phyloP scores from a whole-genome alignment of 139 green algal species.

The Asterochloris sp. region DNA sequence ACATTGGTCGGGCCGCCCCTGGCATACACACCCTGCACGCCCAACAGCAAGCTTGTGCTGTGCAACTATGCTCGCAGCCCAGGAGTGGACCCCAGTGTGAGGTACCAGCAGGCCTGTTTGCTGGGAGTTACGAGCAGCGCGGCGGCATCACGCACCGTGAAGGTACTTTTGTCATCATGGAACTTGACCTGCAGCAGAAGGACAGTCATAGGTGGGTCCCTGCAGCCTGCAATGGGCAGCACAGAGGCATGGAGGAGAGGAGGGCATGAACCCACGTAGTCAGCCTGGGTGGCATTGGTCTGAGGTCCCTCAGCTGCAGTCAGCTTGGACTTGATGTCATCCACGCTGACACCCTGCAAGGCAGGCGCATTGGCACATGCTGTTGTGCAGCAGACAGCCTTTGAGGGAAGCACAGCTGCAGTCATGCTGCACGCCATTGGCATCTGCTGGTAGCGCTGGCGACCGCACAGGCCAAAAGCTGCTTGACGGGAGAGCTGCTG shows the following conservation, averaged over 20 bases:
- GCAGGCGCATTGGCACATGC: neutral
- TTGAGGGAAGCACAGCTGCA: too few relatives aligned
- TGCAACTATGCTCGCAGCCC: neutral
- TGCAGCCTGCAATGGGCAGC: constrained; percentile 8
- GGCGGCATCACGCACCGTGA: constrained; percentile 24
- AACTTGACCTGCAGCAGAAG: constrained; percentile 38
- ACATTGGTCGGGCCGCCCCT: constrained; percentile 58
- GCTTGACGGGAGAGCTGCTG: too few relatives aligned
- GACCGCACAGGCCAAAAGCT: too few relatives aligned
- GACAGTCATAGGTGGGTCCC: constrained; percentile 33
- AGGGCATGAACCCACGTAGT: constrained; percentile 1
- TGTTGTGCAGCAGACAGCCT: too few relatives aligned
- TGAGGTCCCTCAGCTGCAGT: constrained; percentile 23
- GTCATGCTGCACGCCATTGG: too few relatives aligned
- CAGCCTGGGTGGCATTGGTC: neutral
- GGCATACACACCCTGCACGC: constrained; percentile 56
- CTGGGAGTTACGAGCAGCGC: too few relatives aligned
- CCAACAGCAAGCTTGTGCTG: neutral
- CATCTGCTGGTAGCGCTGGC: too few relatives aligned
- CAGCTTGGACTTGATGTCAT: constrained; percentile 23
- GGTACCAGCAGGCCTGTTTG: neutral
- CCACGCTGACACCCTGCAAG: constrained; percentile 25
- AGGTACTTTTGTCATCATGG: constrained; percentile 54
- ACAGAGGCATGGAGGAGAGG: constrained; percentile 19
- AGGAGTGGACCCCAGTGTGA: neutral